phyloP scores from a whole-genome alignment of 495 filamentous ascomycete species.

The Pseudomonodictys pantanalensis region DNA sequence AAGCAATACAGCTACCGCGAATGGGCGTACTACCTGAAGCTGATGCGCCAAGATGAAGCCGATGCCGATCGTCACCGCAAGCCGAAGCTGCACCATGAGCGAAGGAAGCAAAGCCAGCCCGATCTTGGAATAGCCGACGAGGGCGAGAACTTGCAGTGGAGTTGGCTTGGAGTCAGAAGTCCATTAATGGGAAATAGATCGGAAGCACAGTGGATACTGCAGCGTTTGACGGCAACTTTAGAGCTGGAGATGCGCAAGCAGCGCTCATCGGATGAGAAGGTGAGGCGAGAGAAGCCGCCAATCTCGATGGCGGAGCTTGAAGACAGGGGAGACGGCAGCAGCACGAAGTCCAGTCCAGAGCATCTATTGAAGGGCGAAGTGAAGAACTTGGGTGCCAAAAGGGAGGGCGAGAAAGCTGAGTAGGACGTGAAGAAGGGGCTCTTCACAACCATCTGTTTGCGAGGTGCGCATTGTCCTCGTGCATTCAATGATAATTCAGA shows the following conservation, averaged over 20 bases:
- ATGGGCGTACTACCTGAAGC: conserved; percentile 75
- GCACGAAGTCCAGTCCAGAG: background rate
- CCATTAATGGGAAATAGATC: conserved; percentile 70
- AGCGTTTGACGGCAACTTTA: conserved; percentile 65
- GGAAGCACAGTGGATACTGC: conserved; percentile 80
- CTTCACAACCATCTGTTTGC: too few relatives aligned
- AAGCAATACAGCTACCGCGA: conserved; percentile 74
- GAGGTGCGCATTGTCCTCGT: too few relatives aligned
- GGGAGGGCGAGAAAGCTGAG: too few relatives aligned
- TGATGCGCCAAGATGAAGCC: conserved; percentile 69
- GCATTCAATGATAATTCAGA: too few relatives aligned
- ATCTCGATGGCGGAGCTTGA: conserved; percentile 24
- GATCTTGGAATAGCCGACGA: conserved; percentile 35
- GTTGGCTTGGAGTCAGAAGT: conserved; percentile 70
- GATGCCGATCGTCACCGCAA: conserved; percentile 33
- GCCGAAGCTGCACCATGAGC: conserved; percentile 23
- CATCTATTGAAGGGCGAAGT: background rate
- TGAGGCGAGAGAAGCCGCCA: conserved; percentile 14
- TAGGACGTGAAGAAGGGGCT: too few relatives aligned
- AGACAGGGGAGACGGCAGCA: background rate
- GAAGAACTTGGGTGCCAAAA: too few relatives aligned
- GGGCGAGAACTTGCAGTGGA: conserved; percentile 53
- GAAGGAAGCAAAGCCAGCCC: background rate
- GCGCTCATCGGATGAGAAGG: conserved; percentile 8
- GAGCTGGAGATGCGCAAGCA: conserved; percentile 50